phyloP scores from a whole-genome alignment of 2,329 filamentous ascomycete species.

The Pyricularia grisea region DNA sequence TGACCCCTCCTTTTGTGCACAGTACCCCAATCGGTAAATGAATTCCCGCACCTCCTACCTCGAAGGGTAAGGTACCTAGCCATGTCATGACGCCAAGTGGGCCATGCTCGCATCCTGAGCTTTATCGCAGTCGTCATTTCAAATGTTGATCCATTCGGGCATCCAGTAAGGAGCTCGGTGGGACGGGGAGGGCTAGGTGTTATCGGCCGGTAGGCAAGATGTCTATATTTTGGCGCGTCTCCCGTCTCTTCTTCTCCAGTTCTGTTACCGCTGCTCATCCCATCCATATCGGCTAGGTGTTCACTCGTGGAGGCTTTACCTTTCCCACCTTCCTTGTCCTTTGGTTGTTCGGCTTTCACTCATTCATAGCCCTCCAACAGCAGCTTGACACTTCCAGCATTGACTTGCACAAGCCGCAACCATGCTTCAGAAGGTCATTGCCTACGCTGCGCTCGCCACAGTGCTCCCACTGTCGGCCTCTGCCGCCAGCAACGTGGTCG shows the following conservation, averaged over 20 bases:
- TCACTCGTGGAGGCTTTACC: neutral
- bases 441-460: neutral
- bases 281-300: neutral
- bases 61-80: neutral
- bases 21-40: neutral
- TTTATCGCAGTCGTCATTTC: neutral
- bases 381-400: neutral
- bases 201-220: neutral
- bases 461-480: neutral
- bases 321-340: neutral
- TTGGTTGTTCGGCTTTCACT: neutral
- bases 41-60: neutral
- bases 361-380: neutral
- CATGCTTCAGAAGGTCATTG: neutral
- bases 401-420: neutral
- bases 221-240: neutral
- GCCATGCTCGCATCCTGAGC: neutral
- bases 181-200: neutral
- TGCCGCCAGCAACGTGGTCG: slow-evolving; percentile 6
- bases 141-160: neutral
- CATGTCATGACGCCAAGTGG: neutral
- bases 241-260: neutral
- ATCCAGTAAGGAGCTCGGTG: neutral
- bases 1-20: neutral
- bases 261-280: neutral